Conservation (phyloP, 2,329 filamentous ascomycete genomes). For the Fusarium verrucosum region DNA sequence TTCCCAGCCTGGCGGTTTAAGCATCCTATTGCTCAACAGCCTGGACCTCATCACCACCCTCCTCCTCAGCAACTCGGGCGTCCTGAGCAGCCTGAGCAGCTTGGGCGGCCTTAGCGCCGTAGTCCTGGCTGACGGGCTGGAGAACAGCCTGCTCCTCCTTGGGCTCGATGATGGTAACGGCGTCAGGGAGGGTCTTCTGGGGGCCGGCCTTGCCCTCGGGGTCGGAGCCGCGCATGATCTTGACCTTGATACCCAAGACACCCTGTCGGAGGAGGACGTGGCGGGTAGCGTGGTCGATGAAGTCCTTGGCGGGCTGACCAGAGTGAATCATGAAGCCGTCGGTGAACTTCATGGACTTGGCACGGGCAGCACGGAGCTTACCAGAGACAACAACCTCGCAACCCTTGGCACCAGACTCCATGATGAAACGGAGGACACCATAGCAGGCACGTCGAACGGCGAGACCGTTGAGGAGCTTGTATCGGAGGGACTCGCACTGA, state of each 20-base stretch:
- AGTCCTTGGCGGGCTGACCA: conserved; percentile 98
- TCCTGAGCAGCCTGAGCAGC: conserved; percentile 71
- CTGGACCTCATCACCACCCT: conserved; percentile 64
- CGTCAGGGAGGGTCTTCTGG: conserved; percentile 96
- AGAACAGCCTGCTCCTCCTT: conserved; percentile 98
- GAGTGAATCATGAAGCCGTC: conserved; percentile 99
- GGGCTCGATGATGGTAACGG: conserved; percentile 99
- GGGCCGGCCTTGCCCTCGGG: conserved; percentile 99
- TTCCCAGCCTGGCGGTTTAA: conserved; percentile 37
- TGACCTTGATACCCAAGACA: conserved; percentile 99
- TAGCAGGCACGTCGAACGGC: conserved; percentile 99
- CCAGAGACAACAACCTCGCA: conserved; percentile 99
- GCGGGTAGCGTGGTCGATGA: conserved; percentile 97
- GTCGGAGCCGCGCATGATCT: conserved; percentile 99
- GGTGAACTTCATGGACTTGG: conserved; percentile 99
- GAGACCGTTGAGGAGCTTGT: conserved; percentile 99
- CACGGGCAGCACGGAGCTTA: conserved; percentile 98
- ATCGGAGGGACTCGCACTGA: conserved; percentile 99
- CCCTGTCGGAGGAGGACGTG: conserved; percentile 99
- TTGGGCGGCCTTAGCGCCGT: conserved; percentile 86
- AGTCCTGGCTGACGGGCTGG: conserved; percentile 97
- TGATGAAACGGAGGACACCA: conserved; percentile 99
- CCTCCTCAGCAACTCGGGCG: conserved; percentile 67
- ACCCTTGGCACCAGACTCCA: conserved; percentile 99
- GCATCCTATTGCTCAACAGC: conserved; percentile 54